Evolutionary conservation across 371 early-diverging fungal species (phyloP).

Genomic region (Paramicrosporidium saccamoebae): DNA sequence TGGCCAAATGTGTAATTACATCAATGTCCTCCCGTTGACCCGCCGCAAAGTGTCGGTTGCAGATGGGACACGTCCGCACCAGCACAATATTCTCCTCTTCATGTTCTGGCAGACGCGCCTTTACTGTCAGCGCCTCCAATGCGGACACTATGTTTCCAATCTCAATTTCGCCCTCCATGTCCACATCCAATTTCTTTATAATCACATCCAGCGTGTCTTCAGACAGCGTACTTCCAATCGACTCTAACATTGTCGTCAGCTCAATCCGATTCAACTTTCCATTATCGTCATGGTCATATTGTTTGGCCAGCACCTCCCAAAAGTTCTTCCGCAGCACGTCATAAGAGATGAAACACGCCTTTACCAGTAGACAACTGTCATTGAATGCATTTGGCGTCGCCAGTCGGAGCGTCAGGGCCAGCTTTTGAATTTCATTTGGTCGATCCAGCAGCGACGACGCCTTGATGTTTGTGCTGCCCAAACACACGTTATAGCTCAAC

Average conservation of each 20-base stretch:
- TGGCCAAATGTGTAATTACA: constrained; percentile 36
- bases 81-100: constrained; percentile 23
- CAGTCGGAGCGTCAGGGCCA: constrained; percentile 9
- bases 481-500: constrained; percentile 24
- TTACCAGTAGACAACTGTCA: constrained; percentile 10
- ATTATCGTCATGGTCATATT: constrained; percentile 19
- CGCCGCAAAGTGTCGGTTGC: constrained; percentile 16
- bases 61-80: constrained; percentile 27
- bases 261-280: constrained; percentile 13
- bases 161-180: too few relatives aligned
- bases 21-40: constrained; percentile 25
- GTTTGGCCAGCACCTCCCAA: constrained; percentile 23
- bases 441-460: constrained; percentile 1
- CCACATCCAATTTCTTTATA: too few relatives aligned
- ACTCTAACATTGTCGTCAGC: constrained; percentile 32
- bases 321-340: constrained; percentile 23
- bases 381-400: constrained; percentile 2
- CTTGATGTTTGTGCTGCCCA: constrained; percentile 12
- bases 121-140: too few relatives aligned
- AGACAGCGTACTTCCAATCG: constrained; percentile 26
- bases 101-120: too few relatives aligned
- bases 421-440: constrained; percentile 10
- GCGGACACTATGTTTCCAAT: too few relatives aligned
- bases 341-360: constrained; percentile 22
- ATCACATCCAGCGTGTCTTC: constrained; percentile 22